Evolutionary conservation across 805 yeast genomes (phyloP), one percentile per base, ranked within the genome.

Genomic region (Cyberlindnera xylosilytica): DNA sequence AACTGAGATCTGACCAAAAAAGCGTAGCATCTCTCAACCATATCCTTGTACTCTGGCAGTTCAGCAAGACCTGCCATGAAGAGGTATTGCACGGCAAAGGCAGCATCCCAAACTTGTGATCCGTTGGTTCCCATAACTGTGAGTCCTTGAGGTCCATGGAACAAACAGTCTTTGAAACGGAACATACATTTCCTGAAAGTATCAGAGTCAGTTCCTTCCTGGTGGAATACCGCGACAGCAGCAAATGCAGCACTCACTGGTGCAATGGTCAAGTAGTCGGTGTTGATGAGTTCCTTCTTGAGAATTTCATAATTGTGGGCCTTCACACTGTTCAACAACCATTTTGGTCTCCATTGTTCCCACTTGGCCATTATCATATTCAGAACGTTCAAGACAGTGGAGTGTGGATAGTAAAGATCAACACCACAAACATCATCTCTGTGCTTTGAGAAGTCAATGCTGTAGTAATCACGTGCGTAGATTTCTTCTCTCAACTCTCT

Each of bases 111-210:
- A 1, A 84, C 90, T 64, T 93, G 99, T 0, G 87, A 87, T 19
- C 99, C 99, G 62, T 93, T 93, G 1, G 99, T 93, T 3, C 99
- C 99, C 87, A 85, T 87, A 43, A 87, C 84, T 2, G 91, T 78
- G 80, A 93, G 74, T 4, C 99, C 99, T 58, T 84, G 85, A 0
- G 89, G 85, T 0, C 97, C 95, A 66, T 84, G 83, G 63, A 86
- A 89, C 39, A 88, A 55, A 28, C 79, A 81, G 54, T 93, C 97
- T 29, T 79, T 74, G 68, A 87, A 78, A 45, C 93, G 69, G 15
- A 66, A 71, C 34, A 74, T 60, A 23, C 82, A 72, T 18, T 70
- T 66, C 39, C 70, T 54, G 63, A 87, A 90, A 10, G 73, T 73
- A 1, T 65, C 64, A 0, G 96, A 83, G 2, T 81, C 73, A 1